Evolutionary conservation across 495 filamentous ascomycete genomes (phyloP).

Genomic region (Annulohypoxylon moriforme): DNA sequence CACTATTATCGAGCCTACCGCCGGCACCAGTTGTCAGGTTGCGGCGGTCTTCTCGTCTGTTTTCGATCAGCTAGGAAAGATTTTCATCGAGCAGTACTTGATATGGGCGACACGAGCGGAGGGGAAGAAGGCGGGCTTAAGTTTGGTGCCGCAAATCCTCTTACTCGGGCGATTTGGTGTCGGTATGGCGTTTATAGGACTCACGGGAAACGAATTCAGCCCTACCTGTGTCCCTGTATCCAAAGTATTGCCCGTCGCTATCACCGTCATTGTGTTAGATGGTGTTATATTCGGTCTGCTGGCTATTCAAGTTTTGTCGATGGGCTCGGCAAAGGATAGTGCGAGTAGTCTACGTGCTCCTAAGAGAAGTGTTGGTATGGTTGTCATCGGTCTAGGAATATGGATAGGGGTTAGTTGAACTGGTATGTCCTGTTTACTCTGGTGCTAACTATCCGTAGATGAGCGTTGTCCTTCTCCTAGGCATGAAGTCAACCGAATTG

Average conservation of each 20-base stretch:
- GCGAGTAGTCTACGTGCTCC: constrained; percentile 33
- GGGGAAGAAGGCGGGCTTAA: constrained; percentile 44
- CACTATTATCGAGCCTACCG: constrained; percentile 56
- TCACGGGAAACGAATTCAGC: constrained; percentile 61
- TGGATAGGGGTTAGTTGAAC: constrained; percentile 60
- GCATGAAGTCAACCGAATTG: constrained; percentile 54
- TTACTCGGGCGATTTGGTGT: constrained; percentile 59
- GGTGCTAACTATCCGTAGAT: constrained; percentile 52
- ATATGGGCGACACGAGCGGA: constrained; percentile 58
- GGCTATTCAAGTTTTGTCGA: constrained; percentile 51
- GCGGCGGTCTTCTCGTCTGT: constrained; percentile 60
- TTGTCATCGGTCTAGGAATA: constrained; percentile 56
- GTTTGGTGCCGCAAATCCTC: constrained; percentile 55
- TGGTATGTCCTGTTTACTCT: neutral
- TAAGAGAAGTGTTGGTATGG: constrained; percentile 51
- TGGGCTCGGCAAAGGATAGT: constrained; percentile 38
- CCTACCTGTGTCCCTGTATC: constrained; percentile 62
- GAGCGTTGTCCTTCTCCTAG: constrained; percentile 62
- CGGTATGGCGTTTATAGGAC: constrained; percentile 61
- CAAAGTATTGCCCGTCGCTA: constrained; percentile 55
- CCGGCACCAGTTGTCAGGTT: constrained; percentile 59
- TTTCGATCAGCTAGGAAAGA: constrained; percentile 64
- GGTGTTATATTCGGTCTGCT: constrained; percentile 57
- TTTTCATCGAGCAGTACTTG: constrained; percentile 63
- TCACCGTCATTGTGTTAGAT: constrained; percentile 59